A percentile compares a stretch with the other conserved stretches of the same genome.
These are phyloP conservation scores for Colletotrichum horii DNA, from an alignment of 2,329 filamentous ascomycete genomes.

Conservation along the genomic window DNA sequence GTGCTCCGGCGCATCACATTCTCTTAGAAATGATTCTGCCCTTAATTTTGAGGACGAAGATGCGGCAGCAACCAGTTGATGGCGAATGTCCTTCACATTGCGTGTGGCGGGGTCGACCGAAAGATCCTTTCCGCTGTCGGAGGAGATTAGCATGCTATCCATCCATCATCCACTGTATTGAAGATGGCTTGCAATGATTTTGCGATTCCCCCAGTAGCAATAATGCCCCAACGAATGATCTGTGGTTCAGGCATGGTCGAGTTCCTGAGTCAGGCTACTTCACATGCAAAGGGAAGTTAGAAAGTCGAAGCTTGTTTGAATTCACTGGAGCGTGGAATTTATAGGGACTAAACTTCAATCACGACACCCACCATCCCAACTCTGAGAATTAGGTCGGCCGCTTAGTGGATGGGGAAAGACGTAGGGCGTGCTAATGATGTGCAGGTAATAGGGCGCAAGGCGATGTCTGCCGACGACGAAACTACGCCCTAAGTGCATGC, in stretches of 20 bases:
- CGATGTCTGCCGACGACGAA: neutral
- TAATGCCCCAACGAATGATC: constrained; percentile 63
- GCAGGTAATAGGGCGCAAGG: neutral
- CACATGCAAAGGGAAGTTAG: neutral
- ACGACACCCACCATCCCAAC: neutral
- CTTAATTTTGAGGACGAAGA: constrained; percentile 78
- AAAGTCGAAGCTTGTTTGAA: fast-evolving
- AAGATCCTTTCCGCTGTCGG: constrained; percentile 77
- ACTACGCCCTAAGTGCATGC: neutral
- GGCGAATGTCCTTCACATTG: constrained; percentile 73
- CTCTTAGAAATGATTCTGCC: constrained; percentile 74
- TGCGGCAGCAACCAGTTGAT: constrained; percentile 79
- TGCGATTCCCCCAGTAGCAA: constrained; percentile 65
- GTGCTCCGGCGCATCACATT: constrained; percentile 63
- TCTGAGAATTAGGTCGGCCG: neutral
- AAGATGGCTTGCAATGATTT: constrained; percentile 47
- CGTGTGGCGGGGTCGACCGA: constrained; percentile 75
- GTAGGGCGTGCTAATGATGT: neutral
- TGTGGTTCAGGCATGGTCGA: constrained; percentile 48
- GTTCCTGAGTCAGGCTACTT: neutral
- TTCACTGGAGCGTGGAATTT: fast-evolving
- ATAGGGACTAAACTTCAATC: neutral
- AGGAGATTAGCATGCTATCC: neutral
- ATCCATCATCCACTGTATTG: neutral
- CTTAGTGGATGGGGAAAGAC: neutral